Percentiles rank a stretch among this genome's conserved stretches.
phyloP scores from a whole-genome alignment of 306 rosid genomes.

The Medicago arabica region DNA sequence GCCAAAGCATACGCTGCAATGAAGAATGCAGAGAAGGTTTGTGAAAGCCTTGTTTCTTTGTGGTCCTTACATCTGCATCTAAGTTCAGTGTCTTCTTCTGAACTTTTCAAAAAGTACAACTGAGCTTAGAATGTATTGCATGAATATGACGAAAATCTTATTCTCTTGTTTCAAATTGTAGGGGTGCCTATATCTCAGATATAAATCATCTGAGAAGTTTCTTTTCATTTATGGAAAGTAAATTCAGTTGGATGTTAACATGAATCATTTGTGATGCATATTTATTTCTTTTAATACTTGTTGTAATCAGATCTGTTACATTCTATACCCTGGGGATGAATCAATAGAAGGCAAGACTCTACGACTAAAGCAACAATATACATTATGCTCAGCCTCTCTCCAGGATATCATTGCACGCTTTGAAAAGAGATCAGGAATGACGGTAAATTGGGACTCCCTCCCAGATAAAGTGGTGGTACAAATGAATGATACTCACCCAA shows the following conservation, averaged over 20 bases:
- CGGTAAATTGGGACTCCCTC: slow-evolving; percentile 72
- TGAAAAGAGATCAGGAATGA: slow-evolving; percentile 68
- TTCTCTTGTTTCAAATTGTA: slow-evolving; percentile 27
- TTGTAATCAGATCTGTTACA: slow-evolving; percentile 68
- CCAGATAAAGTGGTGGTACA: slow-evolving; percentile 82
- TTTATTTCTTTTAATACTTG: slow-evolving; percentile 30
- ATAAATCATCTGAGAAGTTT: slow-evolving; percentile 3
- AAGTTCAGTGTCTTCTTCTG: slow-evolving; percentile 1
- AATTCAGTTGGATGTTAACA: slow-evolving; percentile 10
- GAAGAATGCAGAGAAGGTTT: slow-evolving; percentile 87
- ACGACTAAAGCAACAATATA: slow-evolving; percentile 90
- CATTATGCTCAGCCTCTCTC: slow-evolving; percentile 89
- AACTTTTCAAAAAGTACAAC: slow-evolving; percentile 8
- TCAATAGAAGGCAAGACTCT: slow-evolving; percentile 78
- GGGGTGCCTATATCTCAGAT: slow-evolving; percentile 1
- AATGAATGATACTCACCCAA: slow-evolving; percentile 98
- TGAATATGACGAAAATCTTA: neutral
- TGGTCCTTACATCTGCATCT: neutral
- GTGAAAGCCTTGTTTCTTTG: slow-evolving; percentile 16
- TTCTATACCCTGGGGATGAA: slow-evolving; percentile 88
- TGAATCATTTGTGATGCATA: slow-evolving; percentile 25
- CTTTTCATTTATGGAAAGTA: slow-evolving; percentile 5
- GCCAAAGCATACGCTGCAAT: slow-evolving; percentile 72
- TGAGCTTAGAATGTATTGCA: slow-evolving; percentile 7
- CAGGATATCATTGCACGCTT: slow-evolving; percentile 84